Evolutionary conservation across 1,284 basidiomycete species (phyloP).

Genomic region (Fomitopsis schrenkii): DNA sequence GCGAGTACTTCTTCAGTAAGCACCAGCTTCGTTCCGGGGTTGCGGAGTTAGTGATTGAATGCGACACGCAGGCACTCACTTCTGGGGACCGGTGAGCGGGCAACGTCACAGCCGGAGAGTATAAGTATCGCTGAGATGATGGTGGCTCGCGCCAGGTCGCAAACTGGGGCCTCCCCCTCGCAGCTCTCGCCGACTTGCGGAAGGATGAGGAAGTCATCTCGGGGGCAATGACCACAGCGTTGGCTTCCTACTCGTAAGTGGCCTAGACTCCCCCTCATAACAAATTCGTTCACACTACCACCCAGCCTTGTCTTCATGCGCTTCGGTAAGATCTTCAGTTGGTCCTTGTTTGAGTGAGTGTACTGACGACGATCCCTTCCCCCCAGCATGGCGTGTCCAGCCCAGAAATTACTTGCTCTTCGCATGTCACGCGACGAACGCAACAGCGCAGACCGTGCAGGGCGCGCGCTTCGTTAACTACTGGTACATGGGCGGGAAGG

Average conservation of each 20-base stretch:
- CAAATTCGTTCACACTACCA: not conserved
- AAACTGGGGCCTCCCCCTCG: constrained; percentile 95
- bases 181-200: constrained; percentile 83
- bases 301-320: constrained; percentile 90
- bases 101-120: constrained; percentile 2
- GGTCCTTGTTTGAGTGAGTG: not conserved
- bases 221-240: constrained; percentile 90
- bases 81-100: constrained; percentile 85
- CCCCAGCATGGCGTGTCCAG: constrained; percentile 85
- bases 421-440: constrained; percentile 89
- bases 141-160: constrained; percentile 58
- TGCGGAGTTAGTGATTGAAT: constrained; percentile 8
- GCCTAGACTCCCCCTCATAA: constrained; percentile 1
- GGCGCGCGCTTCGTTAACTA: constrained; percentile 86
- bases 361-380: not conserved
- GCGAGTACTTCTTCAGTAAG: constrained; percentile 93
- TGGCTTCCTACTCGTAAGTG: constrained; percentile 88
- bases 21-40: constrained; percentile 13
- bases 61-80: constrained; percentile 74
- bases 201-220: constrained; percentile 97
- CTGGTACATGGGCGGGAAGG: constrained; percentile 80
- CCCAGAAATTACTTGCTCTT: constrained; percentile 94
- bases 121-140: constrained; percentile 8
- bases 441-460: constrained; percentile 81
- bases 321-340: constrained; percentile 57